phyloP scores from a whole-genome alignment of 1,139 yeast species.

The Saccharomyces hybrid region DNA sequence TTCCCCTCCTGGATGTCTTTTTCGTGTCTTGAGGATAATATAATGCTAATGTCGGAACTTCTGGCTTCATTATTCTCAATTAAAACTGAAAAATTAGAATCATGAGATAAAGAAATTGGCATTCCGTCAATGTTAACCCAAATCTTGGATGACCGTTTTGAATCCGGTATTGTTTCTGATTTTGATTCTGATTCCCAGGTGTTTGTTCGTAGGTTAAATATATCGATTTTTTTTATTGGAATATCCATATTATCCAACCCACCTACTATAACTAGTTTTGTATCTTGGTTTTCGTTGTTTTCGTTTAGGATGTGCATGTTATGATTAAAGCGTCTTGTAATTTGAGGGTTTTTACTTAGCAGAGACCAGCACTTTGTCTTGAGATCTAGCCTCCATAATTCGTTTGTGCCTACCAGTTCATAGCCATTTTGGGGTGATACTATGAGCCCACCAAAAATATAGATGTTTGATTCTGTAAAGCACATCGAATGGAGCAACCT shows the following conservation, averaged over 20 bases:
- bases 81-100: slow-evolving; percentile 21
- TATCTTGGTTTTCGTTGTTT: slow-evolving; percentile 40
- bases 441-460: slow-evolving; percentile 55
- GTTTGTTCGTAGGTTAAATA: slow-evolving; percentile 47
- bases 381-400: slow-evolving; percentile 59
- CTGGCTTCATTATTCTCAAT: slow-evolving; percentile 25
- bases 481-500: slow-evolving; percentile 55
- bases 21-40: slow-evolving; percentile 12
- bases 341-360: slow-evolving; percentile 38
- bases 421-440: slow-evolving; percentile 29
- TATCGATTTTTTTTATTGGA: slow-evolving; percentile 38
- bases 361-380: slow-evolving; percentile 46
- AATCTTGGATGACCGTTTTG: slow-evolving; percentile 3
- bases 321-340: slow-evolving; percentile 44
- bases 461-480: slow-evolving; percentile 43
- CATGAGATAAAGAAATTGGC: slow-evolving; percentile 14
- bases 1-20: neutral
- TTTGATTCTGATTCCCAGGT: slow-evolving; percentile 36
- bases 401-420: slow-evolving; percentile 46
- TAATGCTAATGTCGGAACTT: slow-evolving; percentile 22
- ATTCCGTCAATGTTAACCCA: slow-evolving; percentile 19
- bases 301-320: slow-evolving; percentile 42
- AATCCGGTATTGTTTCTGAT: slow-evolving; percentile 4
- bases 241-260: slow-evolving; percentile 45
- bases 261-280: slow-evolving; percentile 53